Evolutionary conservation across 352 stramenopile species (phyloP), one percentile per base, ranked within the genome.

Genomic region (Blastocystis sp.): DNA sequence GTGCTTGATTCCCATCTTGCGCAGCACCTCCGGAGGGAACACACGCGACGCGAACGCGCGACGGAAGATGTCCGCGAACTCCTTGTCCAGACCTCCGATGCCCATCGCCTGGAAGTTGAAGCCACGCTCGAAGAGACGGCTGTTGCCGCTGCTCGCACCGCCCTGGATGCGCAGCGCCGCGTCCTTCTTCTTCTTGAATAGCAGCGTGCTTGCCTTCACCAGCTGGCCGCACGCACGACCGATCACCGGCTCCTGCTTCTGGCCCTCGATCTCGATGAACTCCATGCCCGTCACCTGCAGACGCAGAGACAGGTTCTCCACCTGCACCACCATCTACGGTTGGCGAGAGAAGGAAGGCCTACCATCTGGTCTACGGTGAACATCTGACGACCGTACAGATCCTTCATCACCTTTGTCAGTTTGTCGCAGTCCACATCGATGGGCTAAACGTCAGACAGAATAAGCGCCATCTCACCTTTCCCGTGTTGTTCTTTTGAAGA

Each of bases 1-100:
- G 91, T 99, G 96, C 89, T 97, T 97, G 87, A 98, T 98, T 27
- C 96, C 96, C 87, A 99, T 93, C 88, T 98, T 94, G 86, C 93
- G 90, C 75, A 97, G 94, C n/a, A 97, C 90, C 89, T 96, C 90
- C 87, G 93, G 89, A 34, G 96, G 96, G 90, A 97, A 98, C 65
- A 99, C 92, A 3, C 96, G 93, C 69, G 92, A 97, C 14, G 95
- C 96, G 89, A 99, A 99, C 21, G 96, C 96, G 49, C 95, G 93
- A 69, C 96, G 92, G 89, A 99, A 99, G 86, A 99, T 99, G 89
- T 97, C 91, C 29, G 77, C 63, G 88, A 99, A 99, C 90, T 99
- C 94, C 69, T 94, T 93, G 89, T 98, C 94, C 40, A 99, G 92
- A 81, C 96, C 96, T 49, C 96, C 96, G 88, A 99, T 99, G 73